Evolutionary conservation across 768 basidiomycete species (phyloP).

Genomic region (Agrocybe chaxingu): DNA sequence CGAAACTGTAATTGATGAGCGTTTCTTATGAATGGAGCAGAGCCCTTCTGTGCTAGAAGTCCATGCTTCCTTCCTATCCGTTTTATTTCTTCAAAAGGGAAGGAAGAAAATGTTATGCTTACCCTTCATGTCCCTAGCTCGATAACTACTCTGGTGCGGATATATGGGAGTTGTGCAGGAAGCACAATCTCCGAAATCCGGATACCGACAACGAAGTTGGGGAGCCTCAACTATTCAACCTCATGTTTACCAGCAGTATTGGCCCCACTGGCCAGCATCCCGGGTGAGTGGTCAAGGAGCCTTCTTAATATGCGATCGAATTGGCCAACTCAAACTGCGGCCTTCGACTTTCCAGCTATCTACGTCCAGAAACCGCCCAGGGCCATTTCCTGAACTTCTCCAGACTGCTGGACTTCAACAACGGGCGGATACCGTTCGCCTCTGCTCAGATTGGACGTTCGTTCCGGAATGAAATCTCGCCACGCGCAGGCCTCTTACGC

Average conservation of each 20-base stretch:
- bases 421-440: conserved; percentile 93
- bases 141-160: conserved; percentile 93
- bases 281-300: conserved; percentile 50
- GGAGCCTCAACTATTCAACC: conserved; percentile 94
- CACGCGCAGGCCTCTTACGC: conserved; percentile 91
- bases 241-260: conserved; percentile 98
- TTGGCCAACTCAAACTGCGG: conserved; percentile 4
- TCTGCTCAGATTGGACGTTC: conserved; percentile 95
- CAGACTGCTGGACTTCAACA: conserved; percentile 96
- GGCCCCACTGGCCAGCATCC: conserved; percentile 97
- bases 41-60: neutral
- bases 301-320: conserved; percentile 3
- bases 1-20: too few relatives aligned
- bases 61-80: too few relatives aligned
- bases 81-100: neutral
- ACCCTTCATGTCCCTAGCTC: conserved; percentile 43
- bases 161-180: conserved; percentile 82
- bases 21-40: too few relatives aligned
- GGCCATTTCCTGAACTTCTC: conserved; percentile 99
- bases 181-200: conserved; percentile 80
- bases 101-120: neutral
- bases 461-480: conserved; percentile 98
- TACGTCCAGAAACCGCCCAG: conserved; percentile 97
- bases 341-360: conserved; percentile 50
- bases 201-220: conserved; percentile 90